Evolutionary conservation across 2,329 filamentous ascomycete genomes (phyloP), one percentile per base, ranked within the genome.

Genomic region (Aureobasidium uvarum): DNA sequence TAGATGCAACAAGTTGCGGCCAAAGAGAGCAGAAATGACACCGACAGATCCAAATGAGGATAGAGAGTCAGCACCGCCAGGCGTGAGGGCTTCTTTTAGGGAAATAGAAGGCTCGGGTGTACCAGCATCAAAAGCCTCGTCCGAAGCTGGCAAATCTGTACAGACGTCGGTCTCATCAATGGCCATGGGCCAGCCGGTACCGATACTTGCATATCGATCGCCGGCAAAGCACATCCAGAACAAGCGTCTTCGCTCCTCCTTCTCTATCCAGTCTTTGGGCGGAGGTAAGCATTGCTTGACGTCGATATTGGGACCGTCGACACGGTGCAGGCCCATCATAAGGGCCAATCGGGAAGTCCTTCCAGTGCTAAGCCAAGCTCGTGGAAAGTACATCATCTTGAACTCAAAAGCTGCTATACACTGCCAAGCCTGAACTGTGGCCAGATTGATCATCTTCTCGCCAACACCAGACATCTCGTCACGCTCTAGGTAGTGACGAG

Each of bases 341-440:
- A 96, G 89, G 59, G 86, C 86, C 63, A 98, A 78, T 59, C 94
- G 85, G n/a, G 89, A 86, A 5, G 89, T 89, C 67, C 90, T 84
- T 25, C 94, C 95, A 2, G 91, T 89, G 70, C 91, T 97, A 79
- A 96, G 86, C 95, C 95, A 98, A 0, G 95, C 95, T 69, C 95
- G 83, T 1, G 95, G 94, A 71, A 98, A 98, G 76, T 92, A 96
- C 91, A 98, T 96, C 84, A 91, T 90, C 78, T 94, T 96, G 81
- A 97, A 98, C 76, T 99, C 95, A 72, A 96, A 97, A 0, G 85
- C 87, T 6, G 88, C 86, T 55, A 96, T 82, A 23, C 98, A 80
- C 31, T 87, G 81, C 83, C 96, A 96, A 1, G 91, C 86, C 75
- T 99, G 95, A 59, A 89, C 90, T 76, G 96, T 91, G 18, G 89